These are phyloP conservation scores for Crithidia thermophila DNA, from an alignment of 208 protist species.

Conservation along the genomic window DNA sequence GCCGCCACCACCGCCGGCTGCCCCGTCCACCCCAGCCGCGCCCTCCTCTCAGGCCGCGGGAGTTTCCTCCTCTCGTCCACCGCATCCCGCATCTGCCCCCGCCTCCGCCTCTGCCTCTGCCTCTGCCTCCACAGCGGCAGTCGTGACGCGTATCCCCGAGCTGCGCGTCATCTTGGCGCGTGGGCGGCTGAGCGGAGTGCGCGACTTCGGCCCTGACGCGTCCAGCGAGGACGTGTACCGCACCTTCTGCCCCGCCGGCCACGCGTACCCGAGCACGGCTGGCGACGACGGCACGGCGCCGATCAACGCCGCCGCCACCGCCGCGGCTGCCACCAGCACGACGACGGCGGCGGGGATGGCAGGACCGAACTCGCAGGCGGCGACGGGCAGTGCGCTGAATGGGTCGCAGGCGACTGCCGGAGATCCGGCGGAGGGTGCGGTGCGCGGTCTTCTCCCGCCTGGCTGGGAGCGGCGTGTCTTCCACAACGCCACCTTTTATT, in stretches of 20 bases:
- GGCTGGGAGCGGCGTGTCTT: conserved; percentile 64
- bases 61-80: too few species aligned
- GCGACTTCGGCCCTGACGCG: conserved; percentile 6
- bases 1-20: background rate
- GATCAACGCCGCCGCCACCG: background rate
- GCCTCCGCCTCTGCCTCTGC: background rate
- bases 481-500: conserved; percentile 48
- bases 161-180: conserved; percentile 30
- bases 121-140: background rate
- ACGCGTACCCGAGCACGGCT: conserved; percentile 5
- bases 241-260: conserved; percentile 26
- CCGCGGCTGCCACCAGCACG: background rate
- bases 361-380: too few species aligned
- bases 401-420: too few species aligned
- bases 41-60: too few species aligned
- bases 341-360: background rate
- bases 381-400: background rate
- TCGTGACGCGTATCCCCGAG: conserved; percentile 12
- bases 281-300: background rate
- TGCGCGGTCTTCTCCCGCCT: conserved; percentile 38
- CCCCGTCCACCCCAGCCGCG: too few species aligned
- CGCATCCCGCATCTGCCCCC: too few species aligned
- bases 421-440: background rate
- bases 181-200: conserved; percentile 16
- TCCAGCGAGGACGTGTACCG: conserved; percentile 27